Base-by-base conservation (phyloP, 495 filamentous ascomycete species). In the Oidiodendron maius region DNA sequence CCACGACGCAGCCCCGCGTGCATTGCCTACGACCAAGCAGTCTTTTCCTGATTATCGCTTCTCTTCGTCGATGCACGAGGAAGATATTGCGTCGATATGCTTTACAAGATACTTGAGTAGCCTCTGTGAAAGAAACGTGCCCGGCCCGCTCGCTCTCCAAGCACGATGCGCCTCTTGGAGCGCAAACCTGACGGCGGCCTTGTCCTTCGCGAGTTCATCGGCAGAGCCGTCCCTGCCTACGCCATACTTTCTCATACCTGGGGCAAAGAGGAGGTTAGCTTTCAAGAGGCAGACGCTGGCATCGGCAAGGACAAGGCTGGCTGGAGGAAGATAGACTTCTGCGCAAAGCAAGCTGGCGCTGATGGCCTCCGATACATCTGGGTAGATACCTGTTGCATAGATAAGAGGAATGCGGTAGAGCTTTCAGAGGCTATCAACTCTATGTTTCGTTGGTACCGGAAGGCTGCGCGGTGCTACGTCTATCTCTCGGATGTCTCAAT, bases 231-330 rank as follows among this genome's bases (percentile, higher is more conserved):
- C n/a, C n/a, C n/a, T n/a, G n/a, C n/a, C n/a, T 34, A 34, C n/a
- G 30, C 30, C n/a, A 34, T 34, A 34, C 30, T 34, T 34, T 34
- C 30, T 9, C 30, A 34, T n/a, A 9, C 9, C 9, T 34, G 30
- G 30, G 30, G 30, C 9, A n/a, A 9, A n/a, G 30, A 34, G 30
- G 30, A 34, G 30, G 30, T 34, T n/a, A 34, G 9, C n/a, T 34
- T 34, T 16, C 10, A 45, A 46, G 61, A 61, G 22, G 8, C 60
- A 4, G 22, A 9, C 2, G 12, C 15, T 9, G 40, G 24, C 1
- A 51, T 40, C 1, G 22, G 15, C 4, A 15, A 41, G 1, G 17
- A 18, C 28, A 61, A 59, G 30, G 30, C 30, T 34, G 46, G 18
- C 18, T 40, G 10, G 10, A 16, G 30, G 9, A 34, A 34, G 30